Evolutionary conservation across 2,329 filamentous ascomycete genomes (phyloP).

Genomic region (Aspergillus sp.): DNA sequence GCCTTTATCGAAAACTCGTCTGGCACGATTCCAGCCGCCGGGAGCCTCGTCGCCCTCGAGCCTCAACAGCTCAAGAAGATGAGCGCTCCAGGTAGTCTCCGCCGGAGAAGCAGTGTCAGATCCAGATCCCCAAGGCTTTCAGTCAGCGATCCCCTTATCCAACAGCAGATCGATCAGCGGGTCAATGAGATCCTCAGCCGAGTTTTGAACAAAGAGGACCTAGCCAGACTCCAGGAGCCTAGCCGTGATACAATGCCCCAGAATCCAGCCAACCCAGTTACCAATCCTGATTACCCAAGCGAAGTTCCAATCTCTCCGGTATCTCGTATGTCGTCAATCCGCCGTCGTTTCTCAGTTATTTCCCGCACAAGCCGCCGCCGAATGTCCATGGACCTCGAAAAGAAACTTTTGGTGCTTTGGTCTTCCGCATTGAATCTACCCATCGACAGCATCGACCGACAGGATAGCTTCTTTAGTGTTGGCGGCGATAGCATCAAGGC

Average conservation of each 20-base stretch:
- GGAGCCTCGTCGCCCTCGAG: too few relatives aligned
- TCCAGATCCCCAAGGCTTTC: not conserved
- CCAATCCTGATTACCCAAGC: not conserved
- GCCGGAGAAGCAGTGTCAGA: not conserved
- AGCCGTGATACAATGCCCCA: not conserved
- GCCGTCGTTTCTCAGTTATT: not conserved
- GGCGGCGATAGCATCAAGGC: constrained; percentile 44
- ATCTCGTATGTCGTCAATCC: not conserved
- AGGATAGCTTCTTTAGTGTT: constrained; percentile 45
- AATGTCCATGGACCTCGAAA: constrained; percentile 30
- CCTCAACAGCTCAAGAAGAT: too few relatives aligned
- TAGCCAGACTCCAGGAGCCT: constrained; percentile 16
- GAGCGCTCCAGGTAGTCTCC: constrained; percentile 17
- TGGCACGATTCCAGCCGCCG: too few relatives aligned
- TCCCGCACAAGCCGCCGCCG: constrained; percentile 13
- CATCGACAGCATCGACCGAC: constrained; percentile 31
- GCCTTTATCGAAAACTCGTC: constrained; percentile 31
- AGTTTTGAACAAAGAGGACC: constrained; percentile 31
- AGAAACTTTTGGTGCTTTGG: constrained; percentile 39
- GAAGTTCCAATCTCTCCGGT: not conserved
- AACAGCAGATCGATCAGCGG: constrained; percentile 35
- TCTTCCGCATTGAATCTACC: constrained; percentile 36
- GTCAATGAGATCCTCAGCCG: constrained; percentile 35
- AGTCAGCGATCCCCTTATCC: not conserved
- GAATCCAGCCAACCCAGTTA: too few relatives aligned